Conservation (phyloP, 345 rosid species). For the Lenwebbia sp. region DNA sequence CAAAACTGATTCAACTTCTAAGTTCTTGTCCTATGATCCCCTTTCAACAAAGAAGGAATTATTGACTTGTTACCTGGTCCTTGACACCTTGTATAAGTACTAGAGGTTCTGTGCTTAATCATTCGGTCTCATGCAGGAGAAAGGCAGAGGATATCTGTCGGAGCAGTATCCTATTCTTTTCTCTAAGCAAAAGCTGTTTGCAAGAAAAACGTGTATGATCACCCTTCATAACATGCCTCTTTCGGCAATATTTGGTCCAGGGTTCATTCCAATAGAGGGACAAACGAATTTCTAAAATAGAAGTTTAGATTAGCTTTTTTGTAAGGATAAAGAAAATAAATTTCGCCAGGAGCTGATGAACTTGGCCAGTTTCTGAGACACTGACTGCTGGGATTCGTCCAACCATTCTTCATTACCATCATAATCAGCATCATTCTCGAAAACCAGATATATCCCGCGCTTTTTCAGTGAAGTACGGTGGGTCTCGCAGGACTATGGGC, state of each 20-base stretch:
- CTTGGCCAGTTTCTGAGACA: constrained; percentile 28
- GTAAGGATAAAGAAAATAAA: background rate
- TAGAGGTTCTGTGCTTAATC: background rate
- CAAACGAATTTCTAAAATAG: background rate
- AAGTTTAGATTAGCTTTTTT: background rate
- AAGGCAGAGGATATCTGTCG: background rate
- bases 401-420: constrained; percentile 26
- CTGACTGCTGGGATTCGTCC: constrained; percentile 19
- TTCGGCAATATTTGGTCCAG: background rate
- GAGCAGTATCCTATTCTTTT: background rate
- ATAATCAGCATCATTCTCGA: constrained; percentile 35
- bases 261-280: background rate
- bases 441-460: constrained; percentile 31
- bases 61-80: background rate
- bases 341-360: constrained; percentile 23
- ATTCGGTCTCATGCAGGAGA: background rate
- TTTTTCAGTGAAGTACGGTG: constrained; percentile 21
- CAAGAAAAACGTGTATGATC: background rate
- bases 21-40: background rate
- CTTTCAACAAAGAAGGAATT: background rate
- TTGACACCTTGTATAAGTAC: background rate
- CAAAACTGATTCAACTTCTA: background rate
- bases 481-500: constrained; percentile 1
- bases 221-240: background rate
- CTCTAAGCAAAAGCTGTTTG: background rate